Evolutionary conservation across 345 rosid species (phyloP).

Genomic region (Syzygium grande): DNA sequence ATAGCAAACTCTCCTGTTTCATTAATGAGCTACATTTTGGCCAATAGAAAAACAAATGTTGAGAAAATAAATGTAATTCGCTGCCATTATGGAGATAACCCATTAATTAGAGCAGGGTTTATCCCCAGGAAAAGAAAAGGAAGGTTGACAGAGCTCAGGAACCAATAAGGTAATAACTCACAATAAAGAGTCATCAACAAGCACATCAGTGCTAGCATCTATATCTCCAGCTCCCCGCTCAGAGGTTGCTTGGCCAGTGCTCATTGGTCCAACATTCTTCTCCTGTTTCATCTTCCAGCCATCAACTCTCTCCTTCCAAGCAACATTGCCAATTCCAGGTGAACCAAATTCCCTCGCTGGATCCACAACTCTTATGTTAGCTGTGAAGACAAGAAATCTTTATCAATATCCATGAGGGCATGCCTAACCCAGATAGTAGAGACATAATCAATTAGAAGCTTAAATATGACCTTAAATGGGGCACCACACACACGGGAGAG

Average conservation of each 20-base stretch:
- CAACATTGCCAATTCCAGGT: slow-evolving; percentile 42
- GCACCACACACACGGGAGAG: not conserved
- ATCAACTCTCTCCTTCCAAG: slow-evolving; percentile 93
- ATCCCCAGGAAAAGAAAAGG: not conserved
- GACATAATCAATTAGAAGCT: not conserved
- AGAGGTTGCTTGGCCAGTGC: slow-evolving; percentile 70
- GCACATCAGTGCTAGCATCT: slow-evolving; percentile 84
- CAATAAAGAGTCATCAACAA: slow-evolving; percentile 83
- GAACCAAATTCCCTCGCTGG: slow-evolving; percentile 39
- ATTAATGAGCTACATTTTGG: not conserved
- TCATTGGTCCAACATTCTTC: slow-evolving; percentile 69
- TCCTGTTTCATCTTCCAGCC: slow-evolving; percentile 99
- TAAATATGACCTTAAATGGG: not conserved
- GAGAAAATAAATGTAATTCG: not conserved
- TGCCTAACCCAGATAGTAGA: not conserved
- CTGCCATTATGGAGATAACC: not conserved
- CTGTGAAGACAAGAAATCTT: slow-evolving; percentile 19
- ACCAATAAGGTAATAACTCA: slow-evolving; percentile 17
- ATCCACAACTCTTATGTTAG: slow-evolving; percentile 59
- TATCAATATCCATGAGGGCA: not conserved
- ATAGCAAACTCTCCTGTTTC: not conserved
- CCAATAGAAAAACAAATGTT: not conserved
- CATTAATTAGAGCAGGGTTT: not conserved
- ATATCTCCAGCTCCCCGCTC: slow-evolving; percentile 91
- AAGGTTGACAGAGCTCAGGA: not conserved